Evolutionary conservation across 2,329 filamentous ascomycete genomes (phyloP).

Genomic region (Pezicula radicicola): DNA sequence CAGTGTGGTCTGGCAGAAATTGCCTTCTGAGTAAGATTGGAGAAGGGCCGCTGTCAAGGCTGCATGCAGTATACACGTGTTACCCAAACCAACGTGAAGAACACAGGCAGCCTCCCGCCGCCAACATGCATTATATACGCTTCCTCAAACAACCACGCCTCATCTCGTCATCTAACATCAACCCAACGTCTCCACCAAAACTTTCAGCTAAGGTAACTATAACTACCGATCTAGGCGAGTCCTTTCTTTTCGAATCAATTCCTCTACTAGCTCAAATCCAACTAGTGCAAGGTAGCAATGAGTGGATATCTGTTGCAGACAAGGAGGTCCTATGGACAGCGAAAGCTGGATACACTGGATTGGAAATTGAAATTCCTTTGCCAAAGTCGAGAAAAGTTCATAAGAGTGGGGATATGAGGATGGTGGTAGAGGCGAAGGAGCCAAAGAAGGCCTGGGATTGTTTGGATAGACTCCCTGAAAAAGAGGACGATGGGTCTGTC

Average conservation of each 20-base stretch:
- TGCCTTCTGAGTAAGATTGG: background rate
- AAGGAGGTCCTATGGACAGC: conserved; percentile 22
- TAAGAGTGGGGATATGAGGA: conserved; percentile 4
- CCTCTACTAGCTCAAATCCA: conserved; percentile 21
- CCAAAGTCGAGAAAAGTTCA: conserved; percentile 4
- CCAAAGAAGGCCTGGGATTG: conserved; percentile 1
- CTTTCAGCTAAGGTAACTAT: conserved; percentile 55
- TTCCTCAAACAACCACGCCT: conserved; percentile 61
- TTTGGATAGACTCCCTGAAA: conserved; percentile 10
- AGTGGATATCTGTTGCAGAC: conserved; percentile 1
- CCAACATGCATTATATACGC: conserved; percentile 58
- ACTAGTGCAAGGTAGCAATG: conserved; percentile 10
- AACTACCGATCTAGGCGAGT: conserved; percentile 62
- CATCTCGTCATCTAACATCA: conserved; percentile 34
- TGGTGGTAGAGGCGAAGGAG: conserved; percentile 17
- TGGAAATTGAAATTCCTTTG: conserved; percentile 19
- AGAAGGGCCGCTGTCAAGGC: no score
- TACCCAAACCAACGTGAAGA: no score
- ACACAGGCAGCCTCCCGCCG: background rate
- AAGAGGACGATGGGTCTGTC: conserved; percentile 11
- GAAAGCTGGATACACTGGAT: conserved; percentile 17
- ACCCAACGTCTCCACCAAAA: background rate
- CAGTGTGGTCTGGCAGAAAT: background rate
- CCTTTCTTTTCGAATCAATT: conserved; percentile 13
- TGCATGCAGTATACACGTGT: no score